phyloP scores from a whole-genome alignment of 1,284 basidiomycete species.

The Inonotus obliquus region DNA sequence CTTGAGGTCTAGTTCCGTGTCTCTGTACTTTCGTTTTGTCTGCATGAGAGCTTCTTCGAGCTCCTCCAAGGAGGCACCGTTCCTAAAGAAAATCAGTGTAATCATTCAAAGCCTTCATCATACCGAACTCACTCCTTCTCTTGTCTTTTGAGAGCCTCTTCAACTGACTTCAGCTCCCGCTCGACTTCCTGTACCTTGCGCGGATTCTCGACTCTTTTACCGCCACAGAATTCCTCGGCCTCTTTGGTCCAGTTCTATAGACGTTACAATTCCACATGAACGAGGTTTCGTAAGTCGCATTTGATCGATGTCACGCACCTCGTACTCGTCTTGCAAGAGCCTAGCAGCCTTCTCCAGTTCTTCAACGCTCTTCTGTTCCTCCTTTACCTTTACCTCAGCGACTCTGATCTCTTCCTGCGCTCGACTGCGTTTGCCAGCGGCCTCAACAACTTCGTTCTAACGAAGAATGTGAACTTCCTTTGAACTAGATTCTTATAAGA shows the following conservation, averaged over 20 bases:
- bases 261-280: not conserved
- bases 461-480: not conserved
- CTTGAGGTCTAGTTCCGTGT: slow-evolving; percentile 55
- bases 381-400: slow-evolving; percentile 44
- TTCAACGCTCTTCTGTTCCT: slow-evolving; percentile 38
- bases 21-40: slow-evolving; percentile 50
- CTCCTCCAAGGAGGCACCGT: slow-evolving; percentile 76
- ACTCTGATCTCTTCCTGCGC: slow-evolving; percentile 43
- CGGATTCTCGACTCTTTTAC: slow-evolving; percentile 47
- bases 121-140: slow-evolving; percentile 52
- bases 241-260: slow-evolving; percentile 58
- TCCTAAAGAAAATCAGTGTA: slow-evolving; percentile 35
- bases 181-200: slow-evolving; percentile 54
- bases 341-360: slow-evolving; percentile 42
- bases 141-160: slow-evolving; percentile 64
- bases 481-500: not conserved
- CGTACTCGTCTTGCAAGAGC: slow-evolving; percentile 54
- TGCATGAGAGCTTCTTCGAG: slow-evolving; percentile 66
- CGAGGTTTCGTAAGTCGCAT: not conserved
- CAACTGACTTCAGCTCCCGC: slow-evolving; percentile 56
- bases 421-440: slow-evolving; percentile 40
- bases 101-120: not conserved
- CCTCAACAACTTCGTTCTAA: slow-evolving; percentile 41
- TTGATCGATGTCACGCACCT: slow-evolving; percentile 32
- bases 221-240: slow-evolving; percentile 58